A percentile compares a stretch with the other conserved stretches of the same genome.
Conservation (phyloP, 1,284 basidiomycete species). For the Ustilago tritici region DNA sequence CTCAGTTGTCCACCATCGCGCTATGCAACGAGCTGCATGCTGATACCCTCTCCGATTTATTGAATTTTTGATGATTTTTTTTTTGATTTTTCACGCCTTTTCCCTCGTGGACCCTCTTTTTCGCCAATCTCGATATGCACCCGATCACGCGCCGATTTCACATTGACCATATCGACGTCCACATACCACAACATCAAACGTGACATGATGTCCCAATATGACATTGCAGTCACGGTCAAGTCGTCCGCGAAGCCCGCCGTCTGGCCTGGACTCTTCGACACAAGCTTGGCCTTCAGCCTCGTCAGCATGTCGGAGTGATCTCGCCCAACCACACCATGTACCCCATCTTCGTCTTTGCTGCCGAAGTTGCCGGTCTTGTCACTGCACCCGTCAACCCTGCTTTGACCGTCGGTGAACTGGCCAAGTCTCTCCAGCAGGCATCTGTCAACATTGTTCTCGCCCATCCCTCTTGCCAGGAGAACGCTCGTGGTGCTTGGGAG, state of each 20-base stretch:
- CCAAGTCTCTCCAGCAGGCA: conserved; percentile 60
- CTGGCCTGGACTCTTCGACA: conserved; percentile 56
- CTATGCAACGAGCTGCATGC: conserved; percentile 34
- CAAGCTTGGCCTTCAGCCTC: conserved; percentile 53
- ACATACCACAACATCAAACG: not conserved
- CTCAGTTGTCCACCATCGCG: conserved; percentile 5
- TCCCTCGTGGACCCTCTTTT: conserved; percentile 19
- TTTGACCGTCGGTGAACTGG: conserved; percentile 62
- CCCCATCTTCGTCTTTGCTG: conserved; percentile 56
- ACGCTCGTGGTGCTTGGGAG: conserved; percentile 51
- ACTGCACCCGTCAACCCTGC: conserved; percentile 62
- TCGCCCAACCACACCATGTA: conserved; percentile 66
- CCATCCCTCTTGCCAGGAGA: conserved; percentile 50
- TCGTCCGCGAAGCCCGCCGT: conserved; percentile 45
- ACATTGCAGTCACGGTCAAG: conserved; percentile 35
- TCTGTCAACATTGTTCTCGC: conserved; percentile 52
- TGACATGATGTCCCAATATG: not conserved
- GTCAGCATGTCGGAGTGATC: conserved; percentile 61
- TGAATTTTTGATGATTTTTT: conserved; percentile 11
- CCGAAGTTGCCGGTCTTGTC: conserved; percentile 50
- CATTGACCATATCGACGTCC: not conserved
- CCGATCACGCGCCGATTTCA: not conserved
- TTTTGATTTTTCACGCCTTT: not conserved
- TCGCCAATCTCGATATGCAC: not conserved
- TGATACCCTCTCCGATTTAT: conserved; percentile 25